phyloP scores from a whole-genome alignment of 345 rosid species.

The Clausena lansium region DNA sequence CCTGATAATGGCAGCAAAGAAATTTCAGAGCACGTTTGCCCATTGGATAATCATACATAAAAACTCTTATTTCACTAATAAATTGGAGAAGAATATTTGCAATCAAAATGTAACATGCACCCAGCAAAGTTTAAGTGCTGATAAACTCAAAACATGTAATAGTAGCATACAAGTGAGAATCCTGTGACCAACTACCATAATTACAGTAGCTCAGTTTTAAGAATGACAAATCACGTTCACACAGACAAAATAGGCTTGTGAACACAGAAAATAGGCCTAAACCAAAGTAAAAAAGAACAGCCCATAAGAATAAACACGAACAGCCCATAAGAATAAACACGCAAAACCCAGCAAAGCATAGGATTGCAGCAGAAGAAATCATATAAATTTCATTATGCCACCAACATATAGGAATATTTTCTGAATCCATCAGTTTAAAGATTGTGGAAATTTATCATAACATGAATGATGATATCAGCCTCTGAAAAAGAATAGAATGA shows the following conservation, averaged over 20 bases:
- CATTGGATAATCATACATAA: not conserved
- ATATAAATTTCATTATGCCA: not conserved
- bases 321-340: not conserved
- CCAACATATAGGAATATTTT: not conserved
- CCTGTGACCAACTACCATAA: not conserved
- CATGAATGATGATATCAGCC: not conserved
- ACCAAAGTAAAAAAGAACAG: not conserved
- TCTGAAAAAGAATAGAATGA: not conserved
- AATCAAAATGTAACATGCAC: not conserved
- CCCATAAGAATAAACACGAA: not conserved
- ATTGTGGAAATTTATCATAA: not conserved
- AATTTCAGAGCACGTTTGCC: not conserved
- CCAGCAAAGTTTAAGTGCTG: not conserved
- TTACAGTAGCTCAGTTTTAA: not conserved
- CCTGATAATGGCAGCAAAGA: slow-evolving; percentile 28
- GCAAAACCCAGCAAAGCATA: not conserved
- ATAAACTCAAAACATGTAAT: not conserved
- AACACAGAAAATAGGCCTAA: not conserved
- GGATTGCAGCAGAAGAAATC: not conserved
- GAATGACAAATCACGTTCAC: not conserved
- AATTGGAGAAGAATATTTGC: not conserved
- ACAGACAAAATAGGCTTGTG: too few relatives aligned
- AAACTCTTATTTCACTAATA: not conserved
- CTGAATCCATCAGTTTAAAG: not conserved
- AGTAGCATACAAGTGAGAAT: not conserved